Evolutionary conservation across 2,329 filamentous ascomycete genomes (phyloP), one percentile per base, ranked within the genome.

Genomic region (Lachnellula hyalina): DNA sequence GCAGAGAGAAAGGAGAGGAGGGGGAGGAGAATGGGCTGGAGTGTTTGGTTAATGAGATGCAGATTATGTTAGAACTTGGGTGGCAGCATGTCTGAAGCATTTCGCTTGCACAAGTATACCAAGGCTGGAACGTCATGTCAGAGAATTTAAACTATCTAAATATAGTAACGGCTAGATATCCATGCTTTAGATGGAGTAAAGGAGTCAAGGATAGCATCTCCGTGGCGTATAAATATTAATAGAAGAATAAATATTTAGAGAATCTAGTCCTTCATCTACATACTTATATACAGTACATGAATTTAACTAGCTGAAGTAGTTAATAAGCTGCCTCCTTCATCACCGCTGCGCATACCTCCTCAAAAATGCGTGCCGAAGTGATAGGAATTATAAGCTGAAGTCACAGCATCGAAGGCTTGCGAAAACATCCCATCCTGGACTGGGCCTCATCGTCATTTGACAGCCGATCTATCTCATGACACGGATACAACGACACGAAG

Each of bases 31-130:
- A 70, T 4, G 80, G 80, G 7, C 67, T 69, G 47, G 74, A 77
- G 56, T 84, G 81, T 61, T 63, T 84, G 62, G 77, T 84, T 47
- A 78, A 83, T 62, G 81, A 84, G 71, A 83, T 82, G 77, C 81
- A 84, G 63, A 77, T 84, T 21, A 67, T 84, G 53, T 75, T 73
- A 40, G 71, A 74, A 57, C 81, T 79, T 63, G 81, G 81, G 2
- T 84, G 81, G 82, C 76, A 76, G 54, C 81, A 84, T 73, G 68
- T 65, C 32, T 63, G 51, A 55, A 45, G 58, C 17, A 2, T 12
- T 19, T 12, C 9, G 9, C 17, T 23, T 23, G 4, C 11, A 44
- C 11, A 11, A 4, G 36, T 15, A 40, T 6, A 40, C 5, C 36
- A 15, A 40, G 11, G 36, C 36, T 19, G 6, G 41, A 23, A 23